A percentile compares a stretch with the other conserved stretches of the same genome.
Conservation (phyloP, 176 grass and related monocot genomes). For the Alloteropsis semialata region DNA sequence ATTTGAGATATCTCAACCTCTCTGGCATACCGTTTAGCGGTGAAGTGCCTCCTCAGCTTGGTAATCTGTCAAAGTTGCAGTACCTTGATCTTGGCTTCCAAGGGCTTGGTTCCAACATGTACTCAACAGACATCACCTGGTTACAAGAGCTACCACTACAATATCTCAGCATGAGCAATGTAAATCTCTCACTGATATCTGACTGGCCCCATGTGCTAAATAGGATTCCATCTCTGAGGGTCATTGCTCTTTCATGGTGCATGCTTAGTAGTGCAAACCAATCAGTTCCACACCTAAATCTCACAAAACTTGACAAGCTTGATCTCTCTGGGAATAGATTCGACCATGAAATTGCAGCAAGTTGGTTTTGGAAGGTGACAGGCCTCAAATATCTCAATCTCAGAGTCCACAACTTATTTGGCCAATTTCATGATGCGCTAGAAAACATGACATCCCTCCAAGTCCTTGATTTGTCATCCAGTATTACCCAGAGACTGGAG, state of each 20-base stretch:
- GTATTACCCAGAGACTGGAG: not conserved
- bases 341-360: not conserved
- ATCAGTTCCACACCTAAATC: not conserved
- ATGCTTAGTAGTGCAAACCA: not conserved
- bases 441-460: conserved; percentile 5
- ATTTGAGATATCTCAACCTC: conserved; percentile 27
- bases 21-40: not conserved
- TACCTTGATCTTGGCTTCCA: too few relatives aligned
- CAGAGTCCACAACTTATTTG: not conserved
- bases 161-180: not conserved
- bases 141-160: not conserved
- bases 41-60: too few relatives aligned
- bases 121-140: not conserved
- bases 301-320: conserved; percentile 21
- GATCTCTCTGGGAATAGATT: not conserved
- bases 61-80: too few relatives aligned
- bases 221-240: conserved; percentile 10
- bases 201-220: not conserved
- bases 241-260: not conserved
- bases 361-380: conserved; percentile 42
- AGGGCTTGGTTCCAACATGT: too few relatives aligned
- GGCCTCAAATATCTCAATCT: not conserved
- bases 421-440: not conserved
- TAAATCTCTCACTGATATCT: not conserved
- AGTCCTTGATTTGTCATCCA: not conserved